Percentiles rank a stretch among this genome's conserved stretches.
Evolutionary conservation across 2,329 filamentous ascomycete genomes (phyloP).

Genomic region (Penicillium oxalicum): DNA sequence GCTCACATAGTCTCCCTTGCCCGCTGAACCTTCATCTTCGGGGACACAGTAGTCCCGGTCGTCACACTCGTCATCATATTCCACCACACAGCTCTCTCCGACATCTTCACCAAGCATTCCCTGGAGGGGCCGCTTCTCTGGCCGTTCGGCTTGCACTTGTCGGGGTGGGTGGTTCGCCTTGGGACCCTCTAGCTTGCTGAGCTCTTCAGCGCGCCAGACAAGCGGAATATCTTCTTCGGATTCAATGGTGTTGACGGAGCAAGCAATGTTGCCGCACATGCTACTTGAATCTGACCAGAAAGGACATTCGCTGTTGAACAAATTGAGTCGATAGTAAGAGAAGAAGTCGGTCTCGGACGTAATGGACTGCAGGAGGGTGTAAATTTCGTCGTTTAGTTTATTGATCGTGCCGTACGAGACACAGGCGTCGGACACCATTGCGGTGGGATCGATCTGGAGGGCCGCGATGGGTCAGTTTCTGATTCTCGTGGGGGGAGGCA

Average conservation of each 20-base stretch:
- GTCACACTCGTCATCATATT: conserved; percentile 96
- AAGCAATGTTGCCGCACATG: conserved; percentile 95
- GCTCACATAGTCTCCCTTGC: conserved; percentile 94
- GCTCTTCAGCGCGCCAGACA: conserved; percentile 85
- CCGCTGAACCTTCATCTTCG: conserved; percentile 80
- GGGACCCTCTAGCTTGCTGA: conserved; percentile 87
- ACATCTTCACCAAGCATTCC: conserved; percentile 79
- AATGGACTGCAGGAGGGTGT: conserved; percentile 71
- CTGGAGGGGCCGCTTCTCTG: conserved; percentile 66
- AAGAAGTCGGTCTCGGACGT: conserved; percentile 93
- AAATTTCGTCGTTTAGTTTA: conserved; percentile 68
- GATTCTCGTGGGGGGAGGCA: neutral
- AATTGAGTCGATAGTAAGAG: conserved; percentile 90
- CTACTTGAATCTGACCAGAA: conserved; percentile 93
- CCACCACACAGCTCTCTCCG: conserved; percentile 91
- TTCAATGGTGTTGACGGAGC: conserved; percentile 89
- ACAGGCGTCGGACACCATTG: conserved; percentile 90
- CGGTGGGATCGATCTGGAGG: conserved; percentile 72
- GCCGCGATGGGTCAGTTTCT: conserved; percentile 8
- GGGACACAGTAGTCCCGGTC: conserved; percentile 94
- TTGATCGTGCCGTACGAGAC: conserved; percentile 90
- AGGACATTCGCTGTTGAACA: conserved; percentile 89
- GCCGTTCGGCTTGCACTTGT: conserved; percentile 63
- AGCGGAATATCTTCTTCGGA: conserved; percentile 89
- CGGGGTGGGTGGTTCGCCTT: conserved; percentile 82